Evolutionary conservation across 768 basidiomycete species (phyloP).

Genomic region (Rhodotorula diobovata): DNA sequence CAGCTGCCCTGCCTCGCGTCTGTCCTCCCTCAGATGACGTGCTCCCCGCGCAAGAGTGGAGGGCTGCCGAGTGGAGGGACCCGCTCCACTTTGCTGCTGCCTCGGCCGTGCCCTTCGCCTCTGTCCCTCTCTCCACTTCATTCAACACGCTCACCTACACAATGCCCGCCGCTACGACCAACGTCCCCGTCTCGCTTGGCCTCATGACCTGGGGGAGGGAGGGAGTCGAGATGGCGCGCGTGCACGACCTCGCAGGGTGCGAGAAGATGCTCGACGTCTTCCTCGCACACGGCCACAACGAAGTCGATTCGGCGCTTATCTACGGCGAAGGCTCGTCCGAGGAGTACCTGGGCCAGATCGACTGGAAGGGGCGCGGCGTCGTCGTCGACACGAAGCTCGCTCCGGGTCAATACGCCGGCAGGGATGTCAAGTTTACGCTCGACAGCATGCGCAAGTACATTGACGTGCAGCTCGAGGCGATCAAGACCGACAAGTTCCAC

Average conservation of each 20-base stretch:
- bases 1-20: too few species aligned
- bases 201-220: constrained; percentile 41
- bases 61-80: too few species aligned
- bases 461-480: constrained; percentile 50
- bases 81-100: neutral
- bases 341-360: constrained; percentile 52
- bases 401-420: constrained; percentile 45
- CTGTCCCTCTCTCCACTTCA: neutral
- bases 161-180: neutral
- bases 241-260: constrained; percentile 53
- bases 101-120: neutral
- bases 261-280: constrained; percentile 55
- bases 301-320: constrained; percentile 50
- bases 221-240: constrained; percentile 52
- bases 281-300: constrained; percentile 57
- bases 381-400: constrained; percentile 61
- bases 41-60: too few species aligned
- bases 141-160: neutral
- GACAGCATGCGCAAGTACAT: constrained; percentile 49
- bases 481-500: constrained; percentile 53
- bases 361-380: constrained; percentile 55
- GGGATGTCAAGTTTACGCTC: constrained; percentile 11
- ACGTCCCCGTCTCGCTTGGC: constrained; percentile 13
- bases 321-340: constrained; percentile 44
- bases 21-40: neutral